These are phyloP conservation scores for Pseudopyricularia cyperi DNA, from an alignment of 2,329 filamentous ascomycete genomes.

Conservation along the genomic window DNA sequence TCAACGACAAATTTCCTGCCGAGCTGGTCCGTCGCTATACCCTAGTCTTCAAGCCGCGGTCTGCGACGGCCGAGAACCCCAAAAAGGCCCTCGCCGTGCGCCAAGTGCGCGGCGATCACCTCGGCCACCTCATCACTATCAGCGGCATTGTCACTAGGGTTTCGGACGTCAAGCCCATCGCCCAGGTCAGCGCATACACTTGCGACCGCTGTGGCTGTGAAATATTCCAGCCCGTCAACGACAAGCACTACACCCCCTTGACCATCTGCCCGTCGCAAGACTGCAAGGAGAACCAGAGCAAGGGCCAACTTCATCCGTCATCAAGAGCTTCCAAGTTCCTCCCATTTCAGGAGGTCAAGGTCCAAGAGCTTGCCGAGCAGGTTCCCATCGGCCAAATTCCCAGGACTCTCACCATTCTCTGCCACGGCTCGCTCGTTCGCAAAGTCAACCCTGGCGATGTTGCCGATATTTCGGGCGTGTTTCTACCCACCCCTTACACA, in stretches of 20 bases:
- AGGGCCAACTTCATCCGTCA: conserved; percentile 85
- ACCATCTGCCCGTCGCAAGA: conserved; percentile 80
- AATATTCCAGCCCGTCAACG: conserved; percentile 89
- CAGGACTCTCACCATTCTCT: conserved; percentile 76
- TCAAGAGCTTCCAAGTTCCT: conserved; percentile 95
- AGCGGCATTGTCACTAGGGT: conserved; percentile 90
- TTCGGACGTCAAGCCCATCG: conserved; percentile 92
- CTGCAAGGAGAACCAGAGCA: conserved; percentile 80
- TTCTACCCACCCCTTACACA: conserved; percentile 95
- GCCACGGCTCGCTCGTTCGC: conserved; percentile 74
- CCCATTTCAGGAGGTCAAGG: conserved; percentile 96
- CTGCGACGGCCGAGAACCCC: conserved; percentile 52
- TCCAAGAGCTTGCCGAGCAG: conserved; percentile 98
- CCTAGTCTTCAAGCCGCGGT: conserved; percentile 86
- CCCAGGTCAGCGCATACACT: conserved; percentile 96
- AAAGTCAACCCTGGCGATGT: conserved; percentile 89
- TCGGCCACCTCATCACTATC: conserved; percentile 87
- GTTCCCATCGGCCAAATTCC: conserved; percentile 97
- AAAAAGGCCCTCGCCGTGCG: conserved; percentile 70
- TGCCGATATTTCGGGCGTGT: conserved; percentile 87
- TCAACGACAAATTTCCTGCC: conserved; percentile 74
- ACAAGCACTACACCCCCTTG: conserved; percentile 82
- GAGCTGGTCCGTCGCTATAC: conserved; percentile 90
- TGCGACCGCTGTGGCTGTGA: conserved; percentile 94
- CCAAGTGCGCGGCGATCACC: conserved; percentile 81